Evolutionary conservation across 2,329 filamentous ascomycete species (phyloP).

Genomic region (Pyricularia sp.): DNA sequence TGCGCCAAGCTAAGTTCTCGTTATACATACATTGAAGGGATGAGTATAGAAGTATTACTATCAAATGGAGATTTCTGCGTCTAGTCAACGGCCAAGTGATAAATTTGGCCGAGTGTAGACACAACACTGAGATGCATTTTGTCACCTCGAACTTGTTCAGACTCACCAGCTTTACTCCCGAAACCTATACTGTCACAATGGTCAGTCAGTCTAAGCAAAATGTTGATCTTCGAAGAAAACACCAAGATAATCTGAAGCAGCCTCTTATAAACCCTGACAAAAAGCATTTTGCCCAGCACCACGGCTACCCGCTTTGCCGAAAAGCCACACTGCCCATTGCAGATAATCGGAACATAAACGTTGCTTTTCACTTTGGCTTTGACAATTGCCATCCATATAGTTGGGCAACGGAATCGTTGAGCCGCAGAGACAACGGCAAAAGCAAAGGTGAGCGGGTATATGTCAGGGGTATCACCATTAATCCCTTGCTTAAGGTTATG

Average conservation of each 20-base stretch:
- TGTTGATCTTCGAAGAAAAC: not conserved
- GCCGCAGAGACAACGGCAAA: not conserved
- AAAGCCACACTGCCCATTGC: no score
- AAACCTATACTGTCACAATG: no score
- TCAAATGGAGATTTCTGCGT: no score
- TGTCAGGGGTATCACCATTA: not conserved
- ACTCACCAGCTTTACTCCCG: no score
- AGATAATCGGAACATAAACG: not conserved
- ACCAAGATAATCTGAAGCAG: not conserved
- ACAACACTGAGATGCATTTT: not conserved
- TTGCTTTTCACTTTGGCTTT: not conserved
- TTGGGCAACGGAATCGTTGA: not conserved
- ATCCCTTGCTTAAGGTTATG: no score
- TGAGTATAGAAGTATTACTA: no score
- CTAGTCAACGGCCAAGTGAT: not conserved
- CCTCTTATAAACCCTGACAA: not conserved
- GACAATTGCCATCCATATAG: not conserved
- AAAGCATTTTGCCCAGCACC: not conserved
- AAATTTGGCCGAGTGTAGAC: not conserved
- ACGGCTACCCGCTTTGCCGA: not conserved
- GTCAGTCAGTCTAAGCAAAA: not conserved
- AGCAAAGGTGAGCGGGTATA: not conserved
- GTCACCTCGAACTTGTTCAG: not conserved
- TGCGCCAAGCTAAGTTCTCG: not conserved
- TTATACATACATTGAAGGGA: not conserved